Evolutionary conservation across 805 yeast species (phyloP).

Genomic region (Metschnikowia matae): DNA sequence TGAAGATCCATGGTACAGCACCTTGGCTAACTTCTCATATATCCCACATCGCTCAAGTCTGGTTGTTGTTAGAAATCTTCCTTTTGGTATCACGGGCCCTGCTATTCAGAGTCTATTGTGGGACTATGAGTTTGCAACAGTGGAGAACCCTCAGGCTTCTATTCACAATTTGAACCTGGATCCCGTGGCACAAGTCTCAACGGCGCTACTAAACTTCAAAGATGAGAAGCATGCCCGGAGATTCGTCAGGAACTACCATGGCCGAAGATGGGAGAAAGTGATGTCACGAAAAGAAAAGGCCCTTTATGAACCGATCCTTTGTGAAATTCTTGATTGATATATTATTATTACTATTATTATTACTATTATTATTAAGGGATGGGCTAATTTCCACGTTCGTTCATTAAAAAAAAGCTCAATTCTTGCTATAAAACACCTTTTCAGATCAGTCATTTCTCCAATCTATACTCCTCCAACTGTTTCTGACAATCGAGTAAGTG

Average conservation of each 20-base stretch:
- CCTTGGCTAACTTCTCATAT: constrained; percentile 19
- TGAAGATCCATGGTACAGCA: constrained; percentile 14
- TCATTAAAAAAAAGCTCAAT: background rate
- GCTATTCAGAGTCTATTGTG: constrained; percentile 42
- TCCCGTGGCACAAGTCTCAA: constrained; percentile 24
- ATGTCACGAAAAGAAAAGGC: constrained; percentile 23
- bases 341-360: background rate
- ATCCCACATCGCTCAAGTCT: constrained; percentile 19
- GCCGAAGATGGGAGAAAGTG: constrained; percentile 38
- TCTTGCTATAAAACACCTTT: background rate
- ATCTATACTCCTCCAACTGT: constrained; percentile 62
- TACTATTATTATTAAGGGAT: background rate
- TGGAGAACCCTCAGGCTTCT: constrained; percentile 16
- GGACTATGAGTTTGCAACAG: constrained; percentile 44
- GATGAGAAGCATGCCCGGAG: constrained; percentile 43
- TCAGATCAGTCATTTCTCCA: constrained; percentile 22
- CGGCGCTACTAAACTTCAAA: constrained; percentile 42
- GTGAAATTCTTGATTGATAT: constrained; percentile 31
- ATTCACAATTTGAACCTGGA: constrained; percentile 24
- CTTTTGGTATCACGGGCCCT: constrained; percentile 36
- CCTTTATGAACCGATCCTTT: constrained; percentile 34
- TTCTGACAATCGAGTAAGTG: constrained; percentile 50
- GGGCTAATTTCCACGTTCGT: background rate
- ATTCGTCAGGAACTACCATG: constrained; percentile 53
- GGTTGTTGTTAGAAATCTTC: constrained; percentile 45